A percentile compares a stretch with the other conserved stretches of the same genome.
phyloP scores from a whole-genome alignment of 2,329 filamentous ascomycete species.

The Aquanectria penicillioides region DNA sequence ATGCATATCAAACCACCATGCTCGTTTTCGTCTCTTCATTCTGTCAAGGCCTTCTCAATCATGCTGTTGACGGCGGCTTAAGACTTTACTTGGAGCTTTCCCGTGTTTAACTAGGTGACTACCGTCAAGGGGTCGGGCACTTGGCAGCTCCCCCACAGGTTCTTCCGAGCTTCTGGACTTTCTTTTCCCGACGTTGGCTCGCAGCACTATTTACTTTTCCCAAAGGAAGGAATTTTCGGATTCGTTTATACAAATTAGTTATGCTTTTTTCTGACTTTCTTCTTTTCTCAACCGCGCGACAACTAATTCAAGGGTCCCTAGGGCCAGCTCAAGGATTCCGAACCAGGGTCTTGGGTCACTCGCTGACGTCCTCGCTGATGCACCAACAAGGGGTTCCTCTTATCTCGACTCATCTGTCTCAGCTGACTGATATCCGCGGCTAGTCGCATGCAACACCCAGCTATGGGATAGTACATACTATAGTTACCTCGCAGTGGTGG shows the following conservation, averaged over 20 bases:
- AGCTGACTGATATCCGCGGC: background rate
- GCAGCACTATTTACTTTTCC: background rate
- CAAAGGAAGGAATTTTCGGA: background rate
- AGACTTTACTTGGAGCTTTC: too few relatives aligned
- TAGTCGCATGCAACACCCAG: too few relatives aligned
- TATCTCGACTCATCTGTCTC: conserved; percentile 4
- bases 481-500: conserved; percentile 3
- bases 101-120: too few relatives aligned
- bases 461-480: background rate
- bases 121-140: background rate
- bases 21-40: too few relatives aligned
- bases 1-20: too few relatives aligned
- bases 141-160: background rate
- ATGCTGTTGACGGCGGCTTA: too few relatives aligned
- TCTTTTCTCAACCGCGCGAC: conserved; percentile 1
- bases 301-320: background rate
- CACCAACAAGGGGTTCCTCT: conserved; percentile 8
- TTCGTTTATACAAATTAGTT: background rate
- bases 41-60: too few relatives aligned
- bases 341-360: background rate
- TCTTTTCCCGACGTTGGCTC: background rate
- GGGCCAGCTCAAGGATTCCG: background rate
- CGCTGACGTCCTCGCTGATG: background rate
- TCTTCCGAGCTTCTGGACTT: background rate
- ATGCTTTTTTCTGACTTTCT: background rate